A percentile compares a stretch with the other conserved stretches of the same genome.
Conservation (phyloP, 208 protist species). For the Borovskyia barvae region DNA sequence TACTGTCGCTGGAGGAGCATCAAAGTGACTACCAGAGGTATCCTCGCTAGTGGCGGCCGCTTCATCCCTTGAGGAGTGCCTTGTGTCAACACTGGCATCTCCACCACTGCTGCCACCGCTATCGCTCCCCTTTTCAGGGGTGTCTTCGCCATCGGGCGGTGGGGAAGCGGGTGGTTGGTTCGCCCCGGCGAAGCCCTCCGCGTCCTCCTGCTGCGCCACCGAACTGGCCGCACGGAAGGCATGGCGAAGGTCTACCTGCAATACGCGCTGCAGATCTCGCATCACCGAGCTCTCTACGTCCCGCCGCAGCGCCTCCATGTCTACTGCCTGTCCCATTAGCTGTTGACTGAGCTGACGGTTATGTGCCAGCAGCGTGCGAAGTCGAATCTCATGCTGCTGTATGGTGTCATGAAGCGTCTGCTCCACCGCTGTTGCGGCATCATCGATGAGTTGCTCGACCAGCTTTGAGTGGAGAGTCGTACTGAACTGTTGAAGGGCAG, state of each 20-base stretch:
- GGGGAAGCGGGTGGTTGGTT: not conserved
- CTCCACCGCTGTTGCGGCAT: conserved; percentile 16
- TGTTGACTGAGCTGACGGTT: conserved; percentile 10
- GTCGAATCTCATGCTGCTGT: conserved; percentile 13
- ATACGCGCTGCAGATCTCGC: conserved; percentile 15
- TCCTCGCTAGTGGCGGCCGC: not conserved
- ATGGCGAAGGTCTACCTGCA: conserved; percentile 21
- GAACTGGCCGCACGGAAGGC: not conserved
- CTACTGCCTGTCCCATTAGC: conserved; percentile 5
- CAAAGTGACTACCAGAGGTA: not conserved
- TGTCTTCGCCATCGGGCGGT: not conserved
- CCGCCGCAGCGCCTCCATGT: conserved; percentile 7
- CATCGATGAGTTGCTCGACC: conserved; percentile 30
- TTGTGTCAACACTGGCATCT: not conserved
- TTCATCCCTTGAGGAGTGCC: not conserved
- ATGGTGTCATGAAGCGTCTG: conserved; percentile 17
- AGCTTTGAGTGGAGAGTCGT: conserved; percentile 25
- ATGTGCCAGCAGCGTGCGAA: conserved; percentile 15
- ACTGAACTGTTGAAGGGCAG: conserved; percentile 20
- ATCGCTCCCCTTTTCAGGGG: not conserved
- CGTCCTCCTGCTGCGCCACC: not conserved
- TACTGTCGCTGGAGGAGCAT: conserved; percentile 1
- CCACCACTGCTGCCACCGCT: not conserved
- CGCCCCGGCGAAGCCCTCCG: not conserved
- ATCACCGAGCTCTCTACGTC: conserved; percentile 9